Evolutionary conservation across 2,329 filamentous ascomycete species (phyloP), one percentile per base, ranked within the genome.

Genomic region (Calonectria montana): DNA sequence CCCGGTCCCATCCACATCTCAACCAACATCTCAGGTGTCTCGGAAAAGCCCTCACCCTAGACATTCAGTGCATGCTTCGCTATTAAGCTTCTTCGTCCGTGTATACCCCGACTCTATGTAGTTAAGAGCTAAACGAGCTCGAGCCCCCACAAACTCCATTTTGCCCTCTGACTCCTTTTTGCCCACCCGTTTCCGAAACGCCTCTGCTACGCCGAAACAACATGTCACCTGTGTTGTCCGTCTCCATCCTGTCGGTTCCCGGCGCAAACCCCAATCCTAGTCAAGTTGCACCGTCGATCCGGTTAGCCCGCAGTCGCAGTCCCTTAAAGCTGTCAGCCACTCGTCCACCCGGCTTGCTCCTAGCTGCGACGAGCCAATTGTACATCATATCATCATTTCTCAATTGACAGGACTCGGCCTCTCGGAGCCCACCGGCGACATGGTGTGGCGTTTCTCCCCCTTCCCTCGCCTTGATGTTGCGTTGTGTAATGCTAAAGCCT

Each of bases 181-280:
- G 64, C 41, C 65, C 57, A 43, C 61, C 69, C 69, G 57, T 45
- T 69, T 72, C 64, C 73, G 71, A 74, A 71, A 75, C 75, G 73
- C 64, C 64, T 70, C 73, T 77, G 45, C 66, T 69, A 66, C 69
- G 67, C 72, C 66, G 76, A 77, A 77, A 75, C 72, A 73, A 31
- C 25, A 27, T 68, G 65, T 77, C 66, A 69, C 37, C 39, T 41
- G 50, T 47, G 43, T n/a, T 53, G 55, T 63, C 64, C 45, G 47
- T 41, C 68, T 31, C 64, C 59, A 25, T 63, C 48, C 68, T 50
- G 55, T 50, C 64, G 64, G 57, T 55, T 55, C 64, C 64, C 64
- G 64, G 47, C 48, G 31, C 37, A 27, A 69, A 39, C 48, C 61
- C 43, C 55, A 50, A 47, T 41, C 35, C 63, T 43, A 12, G 48